Base-by-base conservation (phyloP, 1,139 yeast genomes). In the Suhomyces coccinellae region DNA sequence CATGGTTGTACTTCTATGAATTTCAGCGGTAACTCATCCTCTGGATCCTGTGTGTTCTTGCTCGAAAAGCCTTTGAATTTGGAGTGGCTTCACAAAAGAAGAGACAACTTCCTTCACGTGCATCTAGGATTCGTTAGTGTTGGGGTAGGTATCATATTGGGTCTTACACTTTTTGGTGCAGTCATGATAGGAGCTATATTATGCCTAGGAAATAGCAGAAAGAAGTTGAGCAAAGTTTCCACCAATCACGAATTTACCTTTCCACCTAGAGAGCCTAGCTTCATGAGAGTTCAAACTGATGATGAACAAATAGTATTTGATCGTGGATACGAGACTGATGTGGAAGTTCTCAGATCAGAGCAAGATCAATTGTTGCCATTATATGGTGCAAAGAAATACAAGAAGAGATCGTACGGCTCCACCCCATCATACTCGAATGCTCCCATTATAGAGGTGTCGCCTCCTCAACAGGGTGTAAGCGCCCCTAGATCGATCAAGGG, bases 81-180 rank as follows among this genome's bases (percentile, higher is more conserved):
- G 32, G 52, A 56, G 13, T 89, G 97, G 97, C 62, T 87, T 4
- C 70, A 73, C 9, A 61, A 59, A 2, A 54, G 54, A 27, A 47
- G 40, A 46, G 77, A 72, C 32, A 42, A 43, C 20, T 58, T 61
- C 44, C 69, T 81, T 38, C 85, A 79, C 48, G 63, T 86, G 24
- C 84, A 78, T 48, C 65, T 85, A 31, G 90, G 91, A 4, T 73
- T 82, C 46, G 72, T 83, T 10, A 85, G 91, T 26, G 68, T 85
- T 34, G 83, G 85, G 1, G 63, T 85, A 22, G 95, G 93, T 5
- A 66, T 85, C 4, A 65, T 85, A 0, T 56, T 83, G 11, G 91
- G 93, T 0, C 66, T 82, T 35, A 56, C 80, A 4, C 47, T 69
- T 9, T 68, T 71, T 52, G 73, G 73, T 2, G 56, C 59, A 2